Evolutionary conservation across 768 basidiomycete species (phyloP), one percentile per base, ranked within the genome.

Genomic region (Suillus occidentalis): DNA sequence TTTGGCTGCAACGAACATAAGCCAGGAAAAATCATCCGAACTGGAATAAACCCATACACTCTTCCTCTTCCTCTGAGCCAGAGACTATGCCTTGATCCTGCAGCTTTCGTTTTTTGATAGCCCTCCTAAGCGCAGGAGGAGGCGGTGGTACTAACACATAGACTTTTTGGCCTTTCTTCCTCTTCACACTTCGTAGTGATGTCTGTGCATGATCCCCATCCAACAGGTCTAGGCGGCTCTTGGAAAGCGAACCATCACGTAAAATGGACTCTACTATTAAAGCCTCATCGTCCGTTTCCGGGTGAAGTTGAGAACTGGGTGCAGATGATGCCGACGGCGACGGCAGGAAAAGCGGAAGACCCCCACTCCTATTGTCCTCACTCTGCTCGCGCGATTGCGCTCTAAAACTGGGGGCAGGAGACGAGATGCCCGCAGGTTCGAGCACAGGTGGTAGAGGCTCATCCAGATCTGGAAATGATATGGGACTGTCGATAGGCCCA

Each of bases 321-420:
- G 64, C 36, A 39, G 79, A 78, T 22, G 79, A 81, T 63, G 71
- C 65, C 1, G 79, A 73, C 7, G 80, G 80, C 47, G 83, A 85
- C 43, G 84, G 84, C 36, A 85, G 68, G 67, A 86, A 86, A 55
- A 85, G 73, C 36, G 84, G 85, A 16, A 79, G 66, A 58, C 71
- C 76, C 10, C 71, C 72, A 59, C 64, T 67, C 31, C 49, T 31
- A 18, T 13, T 37, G 20, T 50, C 64, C 18, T 60, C 66, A 39
- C 52, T 70, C 50, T 64, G 62, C 64, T 69, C 70, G 31, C 25
- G 64, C 52, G 68, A 65, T 16, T 62, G 63, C 31, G 52, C 56
- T 8, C 65, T 65, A 34, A 67, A 61, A 56, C 47, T 63, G 56
- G 64, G 42, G 34, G 47, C 53, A 40, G 57, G 63, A 9, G 60